Base-by-base conservation (phyloP, 257 asterid species). In the Plantago major region DNA sequence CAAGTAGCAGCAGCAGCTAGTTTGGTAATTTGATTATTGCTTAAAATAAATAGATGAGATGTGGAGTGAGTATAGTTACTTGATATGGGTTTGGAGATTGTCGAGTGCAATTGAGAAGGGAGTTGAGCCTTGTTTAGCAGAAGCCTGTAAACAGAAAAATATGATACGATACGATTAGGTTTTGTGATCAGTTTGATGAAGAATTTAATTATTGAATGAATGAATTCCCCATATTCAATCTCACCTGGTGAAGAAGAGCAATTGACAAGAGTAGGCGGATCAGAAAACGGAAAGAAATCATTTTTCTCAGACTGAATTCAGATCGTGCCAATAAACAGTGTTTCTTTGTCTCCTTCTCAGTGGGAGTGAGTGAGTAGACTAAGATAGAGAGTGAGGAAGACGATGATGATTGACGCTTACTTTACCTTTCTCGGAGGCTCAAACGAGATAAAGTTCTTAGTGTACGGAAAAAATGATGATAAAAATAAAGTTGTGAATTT, bases 51-150 rank as follows among this genome's bases (percentile, higher is more conserved):
- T 13, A 42, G 59, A 12, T 43, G 7, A 18, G 53, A 16, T 30
- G n/a, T 46, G 60, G 60, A 10, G 44, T 6, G 15, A n/a, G n/a
- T n/a, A n/a, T 6, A 56, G 62, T 72, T 69, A 83, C 95, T 82
- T 63, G 82, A 87, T 79, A 56, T 73, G 82, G 42, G 53, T 65
- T 72, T 87, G 94, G 67, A 87, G 89, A 55, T 65, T 79, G 12
- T 73, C 61, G 60, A 87, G 88, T 37, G 88, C 82, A 8, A 70
- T 61, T 26, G 94, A 79, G 77, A 87, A 87, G 1, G 89, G 79
- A 17, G 94, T 67, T 13, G 73, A 33, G 16, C 38, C 42, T 30
- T 61, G 73, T 15, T 48, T 55, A 1, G 73, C 64, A 3, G 50
- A 58, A 63, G 43, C 73, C 85, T 84, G 73, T 58, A 40, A 66